Base-by-base conservation (phyloP, 2,329 filamentous ascomycete genomes). In the Cladosporium colombiae region DNA sequence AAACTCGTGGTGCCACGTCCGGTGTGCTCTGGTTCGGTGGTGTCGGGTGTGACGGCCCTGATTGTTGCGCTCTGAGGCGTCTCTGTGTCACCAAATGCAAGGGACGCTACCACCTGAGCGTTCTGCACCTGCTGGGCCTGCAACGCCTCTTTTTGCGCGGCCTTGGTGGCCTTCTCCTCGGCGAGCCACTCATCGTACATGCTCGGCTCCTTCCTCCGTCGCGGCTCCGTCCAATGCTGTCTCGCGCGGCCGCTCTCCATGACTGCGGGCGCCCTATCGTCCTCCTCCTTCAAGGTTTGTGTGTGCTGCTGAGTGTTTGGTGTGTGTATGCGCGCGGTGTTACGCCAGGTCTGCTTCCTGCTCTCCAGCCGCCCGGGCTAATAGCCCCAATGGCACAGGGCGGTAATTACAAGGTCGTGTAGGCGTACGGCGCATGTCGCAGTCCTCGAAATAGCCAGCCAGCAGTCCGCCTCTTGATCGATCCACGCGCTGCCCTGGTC, bases 111-210 rank as follows among this genome's bases (percentile, higher is more conserved):
- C 11, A 65, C 56, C 33, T 65, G 64, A 14, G 64, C 52, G 27
- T 55, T 29, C 27, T 65, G 52, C 25, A 25, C 50, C 50, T 53
- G 56, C 50, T 65, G 46, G 23, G 62, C 50, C 11, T 61, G 57
- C 37, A 35, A 29, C 37, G 52, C 60, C 62, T 65, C 52, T 33
- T 37, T 53, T 11, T 53, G 59, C 65, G 57, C 25, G 16, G 59
- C 59, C 27, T 63, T 62, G 55, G 55, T 59, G 44, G 62, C 65
- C 23, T 69, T 68, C 27, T 72, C 71, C 63, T 74, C 69, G 29
- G 68, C 72, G 55, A 75, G 71, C 65, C 72, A 75, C 60, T 74
- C 72, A 65, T 76, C 74, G 66, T 76, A 75, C 67, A 73, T 65
- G 40, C 68, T 74, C 56, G 74, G 73, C 67, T 74, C 70, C 58